Evolutionary conservation across 2,329 filamentous ascomycete genomes (phyloP).

Genomic region (Colletotrichum liaoningense): DNA sequence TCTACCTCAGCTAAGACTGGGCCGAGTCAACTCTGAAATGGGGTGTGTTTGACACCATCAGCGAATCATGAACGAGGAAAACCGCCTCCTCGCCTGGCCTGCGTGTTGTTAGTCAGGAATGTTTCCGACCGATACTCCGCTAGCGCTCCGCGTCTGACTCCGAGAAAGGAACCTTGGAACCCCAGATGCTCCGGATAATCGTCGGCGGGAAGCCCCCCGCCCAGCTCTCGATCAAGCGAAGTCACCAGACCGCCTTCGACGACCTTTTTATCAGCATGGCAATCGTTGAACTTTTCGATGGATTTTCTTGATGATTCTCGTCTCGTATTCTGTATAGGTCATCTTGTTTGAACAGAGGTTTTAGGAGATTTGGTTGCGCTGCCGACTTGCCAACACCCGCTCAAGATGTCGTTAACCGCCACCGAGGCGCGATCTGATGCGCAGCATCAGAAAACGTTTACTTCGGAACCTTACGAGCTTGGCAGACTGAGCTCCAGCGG

Average conservation of each 20-base stretch:
- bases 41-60: neutral
- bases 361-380: no score
- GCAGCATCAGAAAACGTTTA: conserved; percentile 2
- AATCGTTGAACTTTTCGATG: no score
- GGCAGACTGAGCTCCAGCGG: conserved; percentile 10
- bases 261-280: neutral
- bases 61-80: neutral
- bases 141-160: conserved; percentile 4
- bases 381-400: neutral
- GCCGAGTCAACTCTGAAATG: neutral
- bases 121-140: conserved; percentile 19
- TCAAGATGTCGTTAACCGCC: conserved; percentile 34
- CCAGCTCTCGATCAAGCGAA: neutral
- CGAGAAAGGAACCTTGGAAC: neutral
- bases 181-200: conserved; percentile 11
- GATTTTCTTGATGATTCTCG: no score
- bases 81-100: neutral
- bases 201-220: conserved; percentile 12
- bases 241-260: neutral
- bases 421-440: conserved; percentile 27
- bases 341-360: neutral
- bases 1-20: neutral
- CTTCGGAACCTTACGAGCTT: conserved; percentile 26
- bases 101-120: neutral
- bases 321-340: no score